Evolutionary conservation across 2,329 filamentous ascomycete genomes (phyloP).

Genomic region (Cordyceps farinosa): DNA sequence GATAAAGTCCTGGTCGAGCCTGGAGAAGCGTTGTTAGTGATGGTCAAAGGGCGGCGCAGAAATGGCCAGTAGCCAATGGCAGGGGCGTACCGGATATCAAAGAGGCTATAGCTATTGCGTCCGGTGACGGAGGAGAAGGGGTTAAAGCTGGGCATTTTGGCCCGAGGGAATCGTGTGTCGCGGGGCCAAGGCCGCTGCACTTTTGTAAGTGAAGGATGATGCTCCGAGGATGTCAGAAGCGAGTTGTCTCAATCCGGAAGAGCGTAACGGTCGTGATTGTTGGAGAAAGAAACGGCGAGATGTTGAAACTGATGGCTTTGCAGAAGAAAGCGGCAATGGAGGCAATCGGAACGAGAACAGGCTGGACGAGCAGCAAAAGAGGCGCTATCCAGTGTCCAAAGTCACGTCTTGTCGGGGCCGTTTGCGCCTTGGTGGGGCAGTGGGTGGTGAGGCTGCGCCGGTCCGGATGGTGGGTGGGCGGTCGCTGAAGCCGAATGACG

Average conservation of each 20-base stretch:
- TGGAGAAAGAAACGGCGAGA: not conserved
- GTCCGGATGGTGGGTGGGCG: not conserved
- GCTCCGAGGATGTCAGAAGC: not conserved
- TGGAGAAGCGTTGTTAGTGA: constrained; percentile 32
- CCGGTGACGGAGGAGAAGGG: constrained; percentile 51
- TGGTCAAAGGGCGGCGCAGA: not conserved
- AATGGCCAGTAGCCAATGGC: not conserved
- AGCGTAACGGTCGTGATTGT: not conserved
- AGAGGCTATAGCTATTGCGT: constrained; percentile 50
- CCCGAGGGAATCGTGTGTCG: not conserved
- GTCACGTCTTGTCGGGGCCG: constrained; percentile 4
- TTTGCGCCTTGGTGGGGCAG: constrained; percentile 14
- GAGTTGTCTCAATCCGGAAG: not conserved
- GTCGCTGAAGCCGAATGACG: constrained; percentile 2
- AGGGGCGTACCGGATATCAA: constrained; percentile 53
- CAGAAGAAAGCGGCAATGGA: not conserved
- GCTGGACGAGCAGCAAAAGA: not conserved
- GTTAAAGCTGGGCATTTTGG: constrained; percentile 54
- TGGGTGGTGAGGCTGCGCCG: not conserved
- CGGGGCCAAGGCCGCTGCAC: constrained; percentile 9
- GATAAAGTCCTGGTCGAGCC: constrained; percentile 74
- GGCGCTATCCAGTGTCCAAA: not conserved
- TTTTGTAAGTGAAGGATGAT: not conserved
- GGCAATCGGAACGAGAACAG: not conserved
- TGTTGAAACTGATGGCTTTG: not conserved